phyloP scores from a whole-genome alignment of 331 rosid genomes.

The Quercus tomentella region DNA sequence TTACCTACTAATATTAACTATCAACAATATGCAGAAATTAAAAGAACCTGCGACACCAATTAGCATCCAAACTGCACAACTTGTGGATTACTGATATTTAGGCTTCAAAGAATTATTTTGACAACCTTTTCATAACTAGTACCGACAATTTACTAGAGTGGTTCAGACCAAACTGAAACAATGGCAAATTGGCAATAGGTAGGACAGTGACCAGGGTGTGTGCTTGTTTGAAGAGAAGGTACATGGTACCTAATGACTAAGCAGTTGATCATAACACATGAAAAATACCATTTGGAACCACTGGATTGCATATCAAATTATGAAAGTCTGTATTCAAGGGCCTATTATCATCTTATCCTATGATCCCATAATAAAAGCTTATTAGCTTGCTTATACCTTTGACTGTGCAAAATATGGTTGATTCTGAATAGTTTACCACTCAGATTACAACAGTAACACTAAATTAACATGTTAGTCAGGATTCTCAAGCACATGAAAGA shows the following conservation, averaged over 20 bases:
- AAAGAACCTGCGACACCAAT: neutral
- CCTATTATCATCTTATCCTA: neutral
- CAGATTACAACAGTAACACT: neutral
- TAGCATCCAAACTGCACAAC: neutral
- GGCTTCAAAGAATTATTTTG: neutral
- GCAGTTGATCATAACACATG: neutral
- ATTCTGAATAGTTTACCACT: neutral
- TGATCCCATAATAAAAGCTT: neutral
- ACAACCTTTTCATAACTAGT: neutral
- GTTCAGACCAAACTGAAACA: neutral
- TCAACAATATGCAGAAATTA: neutral
- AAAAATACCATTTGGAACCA: neutral
- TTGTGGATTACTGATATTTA: neutral
- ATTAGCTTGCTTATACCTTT: neutral
- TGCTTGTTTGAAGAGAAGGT: neutral
- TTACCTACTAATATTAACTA: neutral
- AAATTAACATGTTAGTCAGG: neutral
- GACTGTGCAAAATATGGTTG: neutral
- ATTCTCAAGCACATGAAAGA: slow-evolving; percentile 13
- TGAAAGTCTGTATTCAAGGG: neutral
- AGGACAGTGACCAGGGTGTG: neutral
- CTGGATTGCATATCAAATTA: neutral
- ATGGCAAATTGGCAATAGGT: neutral
- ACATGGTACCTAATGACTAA: neutral
- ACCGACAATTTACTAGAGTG: neutral